phyloP scores from a whole-genome alignment of 225 moss, liverwort and hornwort species.

The Bryoerythrophyllum caledonicum region DNA sequence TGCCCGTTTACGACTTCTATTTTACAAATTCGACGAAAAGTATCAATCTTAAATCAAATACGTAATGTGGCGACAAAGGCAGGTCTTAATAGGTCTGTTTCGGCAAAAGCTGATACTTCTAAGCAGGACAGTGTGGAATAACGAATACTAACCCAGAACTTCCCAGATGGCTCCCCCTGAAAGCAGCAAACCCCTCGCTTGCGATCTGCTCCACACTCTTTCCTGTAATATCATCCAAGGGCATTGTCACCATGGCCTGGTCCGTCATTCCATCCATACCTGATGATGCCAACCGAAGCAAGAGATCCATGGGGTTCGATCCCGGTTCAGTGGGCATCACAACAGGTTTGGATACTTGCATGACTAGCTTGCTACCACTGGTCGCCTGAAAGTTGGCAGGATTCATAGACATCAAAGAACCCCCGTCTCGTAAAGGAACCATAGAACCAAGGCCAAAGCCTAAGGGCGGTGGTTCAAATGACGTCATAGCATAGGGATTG shows the following conservation, averaged over 20 bases:
- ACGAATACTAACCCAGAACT: conserved; percentile 63
- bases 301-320: conserved; percentile 77
- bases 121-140: conserved; percentile 6
- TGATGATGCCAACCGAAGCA: conserved; percentile 79
- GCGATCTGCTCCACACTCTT: conserved; percentile 95
- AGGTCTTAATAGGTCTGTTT: conserved; percentile 1
- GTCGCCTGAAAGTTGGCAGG: conserved; percentile 61
- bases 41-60: background rate
- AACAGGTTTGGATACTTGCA: conserved; percentile 98
- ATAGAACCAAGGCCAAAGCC: conserved; percentile 80
- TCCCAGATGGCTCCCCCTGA: conserved; percentile 54
- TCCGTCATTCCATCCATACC: conserved; percentile 93
- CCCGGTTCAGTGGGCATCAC: conserved; percentile 89
- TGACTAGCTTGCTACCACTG: conserved; percentile 70
- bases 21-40: background rate
- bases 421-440: conserved; percentile 83
- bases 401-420: conserved; percentile 86
- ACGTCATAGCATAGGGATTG: conserved; percentile 51
- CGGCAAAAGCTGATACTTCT: conserved; percentile 1
- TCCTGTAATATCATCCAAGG: conserved; percentile 95
- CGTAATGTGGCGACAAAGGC: background rate
- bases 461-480: conserved; percentile 65
- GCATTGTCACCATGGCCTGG: conserved; percentile 94
- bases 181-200: conserved; percentile 80
- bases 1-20: conserved; percentile 3